These are phyloP conservation scores for Arctium minus DNA, from an alignment of 129 eudicot genomes.

Conservation along the genomic window DNA sequence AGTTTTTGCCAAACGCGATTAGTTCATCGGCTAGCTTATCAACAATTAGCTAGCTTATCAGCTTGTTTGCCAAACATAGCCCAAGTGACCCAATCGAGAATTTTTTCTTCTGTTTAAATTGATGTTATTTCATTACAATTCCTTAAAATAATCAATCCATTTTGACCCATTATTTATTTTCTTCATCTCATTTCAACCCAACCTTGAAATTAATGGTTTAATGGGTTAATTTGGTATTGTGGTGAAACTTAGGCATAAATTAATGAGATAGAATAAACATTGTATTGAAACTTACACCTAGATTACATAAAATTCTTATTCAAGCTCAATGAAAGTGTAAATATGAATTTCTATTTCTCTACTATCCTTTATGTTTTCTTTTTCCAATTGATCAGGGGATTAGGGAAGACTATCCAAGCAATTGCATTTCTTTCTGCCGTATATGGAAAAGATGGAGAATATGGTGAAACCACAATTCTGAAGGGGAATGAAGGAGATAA, in stretches of 20 bases:
- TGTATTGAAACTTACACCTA: background rate
- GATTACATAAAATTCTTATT: background rate
- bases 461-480: constrained; percentile 9
- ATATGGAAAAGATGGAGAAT: constrained; percentile 59
- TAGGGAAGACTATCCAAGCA: constrained; percentile 95
- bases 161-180: background rate
- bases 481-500: constrained; percentile 25
- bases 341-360: background rate
- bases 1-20: too few relatives aligned
- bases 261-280: too few relatives aligned
- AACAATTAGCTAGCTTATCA: too few relatives aligned
- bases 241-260: background rate
- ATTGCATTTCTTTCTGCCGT: constrained; percentile 94
- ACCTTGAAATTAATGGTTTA: background rate
- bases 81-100: too few relatives aligned
- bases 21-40: too few relatives aligned
- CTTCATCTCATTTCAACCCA: background rate
- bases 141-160: background rate
- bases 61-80: too few relatives aligned
- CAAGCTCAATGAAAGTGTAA: background rate
- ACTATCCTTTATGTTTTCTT: background rate
- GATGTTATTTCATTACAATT: background rate
- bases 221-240: background rate
- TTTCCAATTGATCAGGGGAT: constrained; percentile 59
- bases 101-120: too few relatives aligned